Base-by-base conservation (phyloP, 2,329 filamentous ascomycete genomes). In the Fusarium austroafricanum region DNA sequence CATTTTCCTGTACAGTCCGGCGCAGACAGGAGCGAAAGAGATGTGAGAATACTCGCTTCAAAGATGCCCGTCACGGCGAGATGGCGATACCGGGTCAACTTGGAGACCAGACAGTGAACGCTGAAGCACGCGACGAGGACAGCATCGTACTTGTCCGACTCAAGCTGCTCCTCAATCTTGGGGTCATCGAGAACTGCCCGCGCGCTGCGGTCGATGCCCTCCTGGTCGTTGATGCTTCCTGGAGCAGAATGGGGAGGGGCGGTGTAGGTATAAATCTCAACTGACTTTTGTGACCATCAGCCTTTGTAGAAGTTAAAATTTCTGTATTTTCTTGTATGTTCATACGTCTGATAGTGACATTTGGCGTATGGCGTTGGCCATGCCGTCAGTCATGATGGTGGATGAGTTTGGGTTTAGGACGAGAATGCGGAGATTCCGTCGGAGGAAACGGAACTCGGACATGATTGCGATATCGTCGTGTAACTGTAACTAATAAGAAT, bases 41-140 rank as follows among this genome's bases (percentile, higher is more conserved):
- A 86, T 0, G 88, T 83, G 4, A 89, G 81, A 15, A 97, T 83
- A 73, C 90, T 93, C 1, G 93, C 91, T 78, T 97, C 94, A 74
- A 97, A 96, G 56, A 98, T 97, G 8, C 95, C 94, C 8, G 72
- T 78, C 14, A 79, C 73, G 8, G 75, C 67, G 7, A 72, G 63
- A 20, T 71, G 63, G 28, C 78, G 52, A 77, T 72, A 60, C 2
- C 75, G 67, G 14, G 82, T 78, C 15, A 97, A 80, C 47, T 84
- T 78, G 0, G 83, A 77, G 0, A 97, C 92, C 0, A 97, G 85
- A 0, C 91, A 89, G 75, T 97, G 94, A 2, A 91, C 88, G 61
- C 92, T 96, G 81, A 93, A 98, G 80, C 95, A 97, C 20, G 94
- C 94, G 3, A 97, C 86, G 1, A 97, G 84, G 65, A 96, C 90